Evolutionary conservation across 2,329 filamentous ascomycete species (phyloP).

Genomic region (Aspergillus spinulosporus): DNA sequence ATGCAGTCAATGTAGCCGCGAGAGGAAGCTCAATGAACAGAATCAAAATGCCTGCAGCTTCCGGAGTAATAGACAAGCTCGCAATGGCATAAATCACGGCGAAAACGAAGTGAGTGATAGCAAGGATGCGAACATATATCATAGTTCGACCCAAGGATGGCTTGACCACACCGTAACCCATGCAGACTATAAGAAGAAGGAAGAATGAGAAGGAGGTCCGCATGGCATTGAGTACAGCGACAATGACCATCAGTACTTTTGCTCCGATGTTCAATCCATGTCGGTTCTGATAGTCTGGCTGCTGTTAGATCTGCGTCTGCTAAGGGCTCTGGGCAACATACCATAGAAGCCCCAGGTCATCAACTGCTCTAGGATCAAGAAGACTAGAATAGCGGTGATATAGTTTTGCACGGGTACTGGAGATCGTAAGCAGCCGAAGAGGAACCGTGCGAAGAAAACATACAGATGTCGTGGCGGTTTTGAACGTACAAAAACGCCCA

Average conservation of each 20-base stretch:
- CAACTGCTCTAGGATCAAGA: slow-evolving; percentile 92
- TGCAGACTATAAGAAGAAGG: slow-evolving; percentile 93
- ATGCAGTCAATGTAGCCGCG: slow-evolving; percentile 87
- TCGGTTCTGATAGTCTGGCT: slow-evolving; percentile 81
- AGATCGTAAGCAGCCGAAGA: slow-evolving; percentile 33
- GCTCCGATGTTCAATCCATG: slow-evolving; percentile 80
- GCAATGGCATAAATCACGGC: slow-evolving; percentile 90
- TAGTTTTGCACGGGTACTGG: slow-evolving; percentile 95
- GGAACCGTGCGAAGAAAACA: slow-evolving; percentile 29
- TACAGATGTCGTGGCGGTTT: slow-evolving; percentile 85
- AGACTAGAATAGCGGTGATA: slow-evolving; percentile 93
- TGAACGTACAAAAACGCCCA: slow-evolving; percentile 97
- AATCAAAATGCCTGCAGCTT: slow-evolving; percentile 84
- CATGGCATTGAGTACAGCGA: slow-evolving; percentile 89
- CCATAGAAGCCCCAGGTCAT: slow-evolving; percentile 99
- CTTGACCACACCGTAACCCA: slow-evolving; percentile 99
- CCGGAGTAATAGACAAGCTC: slow-evolving; percentile 83
- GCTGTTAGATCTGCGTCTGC: slow-evolving; percentile 35
- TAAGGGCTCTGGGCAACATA: slow-evolving; percentile 41
- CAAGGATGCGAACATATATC: slow-evolving; percentile 88
- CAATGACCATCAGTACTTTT: slow-evolving; percentile 83
- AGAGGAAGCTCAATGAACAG: slow-evolving; percentile 91
- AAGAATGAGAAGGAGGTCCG: slow-evolving; percentile 99
- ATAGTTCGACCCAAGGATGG: slow-evolving; percentile 87
- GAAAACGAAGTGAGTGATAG: slow-evolving; percentile 90